These are phyloP conservation scores for Cytospora chrysosperma DNA, from an alignment of 2,329 filamentous ascomycete genomes.

Conservation along the genomic window DNA sequence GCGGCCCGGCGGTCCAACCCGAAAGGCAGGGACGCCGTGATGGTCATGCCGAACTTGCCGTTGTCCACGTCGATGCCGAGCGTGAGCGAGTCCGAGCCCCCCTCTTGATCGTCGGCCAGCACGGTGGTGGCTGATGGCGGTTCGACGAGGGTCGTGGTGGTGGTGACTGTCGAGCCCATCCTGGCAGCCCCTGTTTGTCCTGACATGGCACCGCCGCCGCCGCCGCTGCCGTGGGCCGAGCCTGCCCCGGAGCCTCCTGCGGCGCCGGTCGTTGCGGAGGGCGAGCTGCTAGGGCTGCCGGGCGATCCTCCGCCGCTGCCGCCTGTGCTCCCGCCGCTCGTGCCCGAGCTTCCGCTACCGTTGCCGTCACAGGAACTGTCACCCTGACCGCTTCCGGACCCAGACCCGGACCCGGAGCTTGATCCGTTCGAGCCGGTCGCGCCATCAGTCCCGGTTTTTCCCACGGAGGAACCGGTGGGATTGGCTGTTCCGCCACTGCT, in stretches of 20 bases:
- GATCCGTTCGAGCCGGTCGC: no score
- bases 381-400: not conserved
- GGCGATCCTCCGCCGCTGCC: not conserved
- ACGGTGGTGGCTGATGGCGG: not conserved
- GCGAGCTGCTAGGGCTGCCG: not conserved
- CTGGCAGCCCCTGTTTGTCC: not conserved
- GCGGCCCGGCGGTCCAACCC: conserved; percentile 9
- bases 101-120: not conserved
- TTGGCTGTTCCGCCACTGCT: not conserved
- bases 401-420: not conserved
- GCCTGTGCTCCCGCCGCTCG: not conserved
- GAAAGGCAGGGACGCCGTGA: conserved; percentile 19
- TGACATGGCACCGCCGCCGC: not conserved
- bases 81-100: not conserved
- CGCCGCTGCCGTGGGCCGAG: not conserved
- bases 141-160: not conserved
- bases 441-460: not conserved
- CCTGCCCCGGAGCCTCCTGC: not conserved
- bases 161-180: not conserved
- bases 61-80: conserved; percentile 19
- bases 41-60: conserved; percentile 19
- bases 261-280: not conserved
- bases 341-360: not conserved
- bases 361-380: not conserved
- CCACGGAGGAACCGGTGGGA: not conserved